Conservation (phyloP, 164 flowering plant species). For the Liriodendron chinense region DNA sequence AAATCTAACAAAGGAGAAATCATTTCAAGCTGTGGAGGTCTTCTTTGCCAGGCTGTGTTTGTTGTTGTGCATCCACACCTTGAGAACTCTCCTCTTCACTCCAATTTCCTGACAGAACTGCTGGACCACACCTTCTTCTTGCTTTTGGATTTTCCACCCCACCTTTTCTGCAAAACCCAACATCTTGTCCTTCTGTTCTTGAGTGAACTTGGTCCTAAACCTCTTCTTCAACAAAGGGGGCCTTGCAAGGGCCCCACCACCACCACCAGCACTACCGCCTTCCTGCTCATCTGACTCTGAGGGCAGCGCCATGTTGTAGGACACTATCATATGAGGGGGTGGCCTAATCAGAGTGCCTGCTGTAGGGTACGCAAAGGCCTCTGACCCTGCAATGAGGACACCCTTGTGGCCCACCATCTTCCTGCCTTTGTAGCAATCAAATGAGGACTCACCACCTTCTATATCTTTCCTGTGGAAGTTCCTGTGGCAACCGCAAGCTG, state of each 20-base stretch:
- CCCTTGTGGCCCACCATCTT: conserved; percentile 43
- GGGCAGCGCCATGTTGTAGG: conserved; percentile 38
- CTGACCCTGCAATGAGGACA: conserved; percentile 18
- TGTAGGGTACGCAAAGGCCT: conserved; percentile 46
- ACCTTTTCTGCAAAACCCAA: conserved; percentile 73
- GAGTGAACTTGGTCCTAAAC: conserved; percentile 78
- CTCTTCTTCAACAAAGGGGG: conserved; percentile 54
- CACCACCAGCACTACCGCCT: conserved; percentile 19
- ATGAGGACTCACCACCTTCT: conserved; percentile 37
- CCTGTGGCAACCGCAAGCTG: conserved; percentile 87
- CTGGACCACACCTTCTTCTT: conserved; percentile 73
- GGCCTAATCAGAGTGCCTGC: conserved; percentile 21
- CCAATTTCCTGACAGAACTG: conserved; percentile 89
- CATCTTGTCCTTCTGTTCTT: conserved; percentile 90
- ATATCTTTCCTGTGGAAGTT: conserved; percentile 85
- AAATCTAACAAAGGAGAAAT: background rate
- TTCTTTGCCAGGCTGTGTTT: conserved; percentile 73
- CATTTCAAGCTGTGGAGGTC: conserved; percentile 17
- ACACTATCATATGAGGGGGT: conserved; percentile 46
- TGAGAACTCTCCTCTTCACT: conserved; percentile 78
- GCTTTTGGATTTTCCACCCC: conserved; percentile 91
- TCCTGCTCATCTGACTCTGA: conserved; percentile 66
- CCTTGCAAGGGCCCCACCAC: conserved; percentile 24
- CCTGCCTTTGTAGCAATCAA: conserved; percentile 33
- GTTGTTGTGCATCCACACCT: conserved; percentile 98